Conservation (phyloP, 2,329 filamentous ascomycete genomes). For the Clarireedia paspali region DNA sequence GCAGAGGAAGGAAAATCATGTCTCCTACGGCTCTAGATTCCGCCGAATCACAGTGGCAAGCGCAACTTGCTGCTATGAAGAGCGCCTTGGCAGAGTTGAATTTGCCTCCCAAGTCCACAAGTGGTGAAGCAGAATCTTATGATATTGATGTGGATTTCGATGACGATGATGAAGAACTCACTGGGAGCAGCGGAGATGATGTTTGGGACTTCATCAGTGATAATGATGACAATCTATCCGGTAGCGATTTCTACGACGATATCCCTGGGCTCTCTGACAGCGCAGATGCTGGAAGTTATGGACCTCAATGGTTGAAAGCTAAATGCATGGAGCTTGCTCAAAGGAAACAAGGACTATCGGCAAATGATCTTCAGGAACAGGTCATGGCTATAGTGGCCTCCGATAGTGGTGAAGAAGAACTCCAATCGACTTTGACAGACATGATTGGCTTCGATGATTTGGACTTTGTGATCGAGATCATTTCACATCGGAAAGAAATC, state of each 20-base stretch:
- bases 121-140: conserved; percentile 41
- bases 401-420: conserved; percentile 64
- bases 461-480: conserved; percentile 87
- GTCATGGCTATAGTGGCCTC: conserved; percentile 67
- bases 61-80: conserved; percentile 79
- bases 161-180: conserved; percentile 48
- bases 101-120: conserved; percentile 34
- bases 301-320: conserved; percentile 60
- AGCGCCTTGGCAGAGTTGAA: conserved; percentile 70
- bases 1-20: not conserved
- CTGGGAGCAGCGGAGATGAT: conserved; percentile 63
- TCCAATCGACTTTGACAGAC: conserved; percentile 87
- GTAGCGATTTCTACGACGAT: conserved; percentile 54
- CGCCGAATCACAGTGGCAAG: conserved; percentile 65
- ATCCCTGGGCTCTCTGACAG: conserved; percentile 24
- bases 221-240: conserved; percentile 56
- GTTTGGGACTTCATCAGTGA: conserved; percentile 91
- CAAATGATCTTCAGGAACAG: conserved; percentile 67
- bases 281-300: conserved; percentile 35
- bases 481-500: conserved; percentile 67
- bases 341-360: conserved; percentile 57
- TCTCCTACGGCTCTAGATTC: conserved; percentile 6
- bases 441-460: conserved; percentile 89
- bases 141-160: conserved; percentile 54
- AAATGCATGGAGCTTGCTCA: conserved; percentile 61